Base-by-base conservation (phyloP, 805 yeast species). In the Kazachstania psychrophila region DNA sequence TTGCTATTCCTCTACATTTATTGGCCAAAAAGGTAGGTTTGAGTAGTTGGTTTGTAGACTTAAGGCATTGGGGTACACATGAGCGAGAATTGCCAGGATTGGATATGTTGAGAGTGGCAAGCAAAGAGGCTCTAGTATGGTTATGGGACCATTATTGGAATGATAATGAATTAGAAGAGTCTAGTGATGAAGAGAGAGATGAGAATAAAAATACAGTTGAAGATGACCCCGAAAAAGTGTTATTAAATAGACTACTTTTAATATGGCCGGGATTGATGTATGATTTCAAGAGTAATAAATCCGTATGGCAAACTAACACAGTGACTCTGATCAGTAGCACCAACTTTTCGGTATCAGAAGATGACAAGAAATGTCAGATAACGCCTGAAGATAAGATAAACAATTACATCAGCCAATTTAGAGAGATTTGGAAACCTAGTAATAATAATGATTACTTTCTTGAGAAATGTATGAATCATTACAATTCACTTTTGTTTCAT, bases 61-160 rank as follows among this genome's bases (percentile, higher is more conserved):
- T 86, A 22, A 68, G 98, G 38, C 97, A 92, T 57, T 72, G 75
- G 49, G 88, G 94, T 4, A 89, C 98, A 0, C 98, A 92, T 57
- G 97, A 89, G 49, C 64, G 66, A 13, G 60, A 58, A 17, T 58
- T 92, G 18, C 96, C 96, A 1, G 68, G 80, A 23, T 48, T 85
- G 28, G 75, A 71, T 28, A 67, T 82, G 60, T 64, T 88, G n/a
- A 65, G 94, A 26, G 52, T 64, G n/a, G 72, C 78, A 11, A 60
- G 75, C 2, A 51, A 58, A 4, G 63, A 71, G 33, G 95, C 95
- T 0, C 56, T 89, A 33, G 62, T 60, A 5, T 92, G 97, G 96
- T 61, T 89, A 2, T 69, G 69, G 56, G 69, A 64, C 3, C 67
- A 79, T 48, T 89, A 78, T 60, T 89, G 98, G 98, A 43, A 56